Conservation (phyloP, 1,284 basidiomycete genomes). For the Papiliotrema nemorosa region DNA sequence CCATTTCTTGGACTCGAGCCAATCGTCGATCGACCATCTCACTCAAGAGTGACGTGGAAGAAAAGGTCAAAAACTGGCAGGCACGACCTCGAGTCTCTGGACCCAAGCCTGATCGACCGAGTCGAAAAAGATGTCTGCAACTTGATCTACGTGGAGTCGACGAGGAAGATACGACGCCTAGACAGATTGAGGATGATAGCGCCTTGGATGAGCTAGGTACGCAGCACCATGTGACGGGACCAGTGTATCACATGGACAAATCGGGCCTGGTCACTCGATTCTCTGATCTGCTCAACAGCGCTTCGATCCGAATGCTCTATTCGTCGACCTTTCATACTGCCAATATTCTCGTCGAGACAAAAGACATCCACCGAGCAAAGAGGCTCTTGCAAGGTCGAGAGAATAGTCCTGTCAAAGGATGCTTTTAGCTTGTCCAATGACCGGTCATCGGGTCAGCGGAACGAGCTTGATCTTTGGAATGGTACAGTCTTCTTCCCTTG, state of each 20-base stretch:
- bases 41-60: background rate
- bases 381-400: conserved; percentile 16
- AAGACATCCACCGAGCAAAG: conserved; percentile 36
- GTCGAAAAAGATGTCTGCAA: conserved; percentile 45
- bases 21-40: background rate
- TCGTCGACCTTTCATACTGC: conserved; percentile 79
- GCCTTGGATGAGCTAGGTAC: background rate
- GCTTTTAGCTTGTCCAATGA: background rate
- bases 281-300: conserved; percentile 61
- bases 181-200: conserved; percentile 4
- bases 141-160: conserved; percentile 33
- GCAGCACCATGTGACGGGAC: background rate
- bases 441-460: background rate
- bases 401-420: background rate
- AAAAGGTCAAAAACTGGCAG: background rate
- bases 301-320: conserved; percentile 73
- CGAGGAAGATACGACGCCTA: conserved; percentile 4
- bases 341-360: conserved; percentile 60
- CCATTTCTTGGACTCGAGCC: background rate
- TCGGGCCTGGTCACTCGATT: conserved; percentile 68
- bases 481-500: too few relatives aligned
- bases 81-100: background rate
- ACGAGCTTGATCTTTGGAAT: too few relatives aligned
- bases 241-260: conserved; percentile 27
- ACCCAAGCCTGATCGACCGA: background rate